Evolutionary conservation across 768 basidiomycete species (phyloP).

Genomic region (Hypholoma fasciculare): DNA sequence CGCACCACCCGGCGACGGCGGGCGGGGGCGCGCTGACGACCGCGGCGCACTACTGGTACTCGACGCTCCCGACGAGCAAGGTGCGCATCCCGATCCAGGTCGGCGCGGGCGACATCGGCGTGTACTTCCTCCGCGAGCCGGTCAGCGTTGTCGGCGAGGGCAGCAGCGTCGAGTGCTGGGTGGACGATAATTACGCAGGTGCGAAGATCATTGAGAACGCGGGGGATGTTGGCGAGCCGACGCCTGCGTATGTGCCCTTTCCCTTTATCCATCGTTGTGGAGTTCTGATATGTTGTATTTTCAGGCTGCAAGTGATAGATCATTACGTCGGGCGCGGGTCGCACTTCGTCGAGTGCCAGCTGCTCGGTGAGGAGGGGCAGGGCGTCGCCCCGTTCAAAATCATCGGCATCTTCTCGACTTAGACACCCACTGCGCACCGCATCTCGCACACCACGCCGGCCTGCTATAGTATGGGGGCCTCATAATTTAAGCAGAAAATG

Average conservation of each 20-base stretch:
- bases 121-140: slow-evolving; percentile 87
- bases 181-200: slow-evolving; percentile 91
- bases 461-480: too few species aligned
- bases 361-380: slow-evolving; percentile 86
- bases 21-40: slow-evolving; percentile 47
- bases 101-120: slow-evolving; percentile 88
- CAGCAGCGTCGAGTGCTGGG: slow-evolving; percentile 86
- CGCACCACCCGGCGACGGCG: slow-evolving; percentile 61
- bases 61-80: slow-evolving; percentile 80
- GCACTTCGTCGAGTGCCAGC: slow-evolving; percentile 90
- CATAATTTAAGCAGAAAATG: too few species aligned
- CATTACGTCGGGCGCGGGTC: slow-evolving; percentile 81
- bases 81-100: slow-evolving; percentile 82
- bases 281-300: slow-evolving; percentile 4
- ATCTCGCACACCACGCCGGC: too few species aligned
- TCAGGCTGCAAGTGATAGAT: slow-evolving; percentile 85
- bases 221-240: slow-evolving; percentile 59
- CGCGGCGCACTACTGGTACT: slow-evolving; percentile 88
- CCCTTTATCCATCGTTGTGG: background rate
- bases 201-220: slow-evolving; percentile 78
- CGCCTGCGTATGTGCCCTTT: slow-evolving; percentile 59
- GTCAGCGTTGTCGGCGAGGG: slow-evolving; percentile 56
- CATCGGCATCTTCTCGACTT: slow-evolving; percentile 87
- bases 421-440: background rate
- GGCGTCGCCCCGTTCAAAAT: slow-evolving; percentile 85